phyloP scores from a whole-genome alignment of 441 rosid genomes.

The Gossypium gossypioides region DNA sequence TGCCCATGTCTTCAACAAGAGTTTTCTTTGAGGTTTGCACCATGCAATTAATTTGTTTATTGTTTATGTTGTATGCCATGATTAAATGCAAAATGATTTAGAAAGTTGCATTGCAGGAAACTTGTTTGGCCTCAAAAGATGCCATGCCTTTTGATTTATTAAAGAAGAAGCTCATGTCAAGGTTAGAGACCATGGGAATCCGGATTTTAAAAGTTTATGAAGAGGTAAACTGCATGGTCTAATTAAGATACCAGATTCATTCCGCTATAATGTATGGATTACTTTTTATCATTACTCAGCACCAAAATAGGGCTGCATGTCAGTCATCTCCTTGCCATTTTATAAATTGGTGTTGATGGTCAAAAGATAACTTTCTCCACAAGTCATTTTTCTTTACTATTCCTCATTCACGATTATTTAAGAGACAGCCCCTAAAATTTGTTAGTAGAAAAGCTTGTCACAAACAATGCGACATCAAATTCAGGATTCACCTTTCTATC shows the following conservation, averaged over 20 bases:
- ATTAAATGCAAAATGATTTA: slow-evolving; percentile 15
- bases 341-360: not conserved
- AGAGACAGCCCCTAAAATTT: not conserved
- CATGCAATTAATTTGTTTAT: slow-evolving; percentile 2
- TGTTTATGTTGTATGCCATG: not conserved
- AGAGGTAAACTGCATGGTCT: slow-evolving; percentile 45
- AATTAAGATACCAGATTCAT: not conserved
- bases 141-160: slow-evolving; percentile 77
- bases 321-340: not conserved
- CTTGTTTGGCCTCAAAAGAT: slow-evolving; percentile 89
- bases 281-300: not conserved
- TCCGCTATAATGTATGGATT: not conserved
- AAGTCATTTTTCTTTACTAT: not conserved
- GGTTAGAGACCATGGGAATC: slow-evolving; percentile 72
- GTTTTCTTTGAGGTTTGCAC: slow-evolving; percentile 76
- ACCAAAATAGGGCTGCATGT: slow-evolving; percentile 2
- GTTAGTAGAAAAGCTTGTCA: not conserved
- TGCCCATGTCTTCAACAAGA: slow-evolving; percentile 79
- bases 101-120: slow-evolving; percentile 53
- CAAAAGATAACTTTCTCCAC: not conserved
- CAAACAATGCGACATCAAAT: not conserved
- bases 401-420: not conserved
- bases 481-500: not conserved
- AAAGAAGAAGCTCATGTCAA: slow-evolving; percentile 62
- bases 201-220: slow-evolving; percentile 58